These are phyloP conservation scores for Onygenales sp. DNA, from an alignment of 2,329 filamentous ascomycete genomes.

Conservation along the genomic window DNA sequence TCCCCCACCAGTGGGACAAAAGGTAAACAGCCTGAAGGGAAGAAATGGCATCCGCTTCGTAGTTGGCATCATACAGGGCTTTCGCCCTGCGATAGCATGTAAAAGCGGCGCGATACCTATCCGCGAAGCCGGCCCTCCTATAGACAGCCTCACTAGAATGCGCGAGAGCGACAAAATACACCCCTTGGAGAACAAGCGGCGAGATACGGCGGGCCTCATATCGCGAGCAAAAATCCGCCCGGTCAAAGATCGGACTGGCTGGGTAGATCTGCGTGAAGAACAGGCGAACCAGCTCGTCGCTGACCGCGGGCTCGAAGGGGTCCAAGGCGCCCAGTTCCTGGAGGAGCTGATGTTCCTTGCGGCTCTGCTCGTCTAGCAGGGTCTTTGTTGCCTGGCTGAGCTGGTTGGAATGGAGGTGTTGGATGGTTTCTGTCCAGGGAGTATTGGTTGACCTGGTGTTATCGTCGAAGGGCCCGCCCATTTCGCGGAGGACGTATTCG, in stretches of 20 bases:
- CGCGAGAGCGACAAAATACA: constrained; percentile 14
- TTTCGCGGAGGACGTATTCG: constrained; percentile 17
- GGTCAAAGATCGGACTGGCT: constrained; percentile 15
- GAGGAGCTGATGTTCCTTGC: neutral
- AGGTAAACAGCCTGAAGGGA: constrained; percentile 16
- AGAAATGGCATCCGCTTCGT: constrained; percentile 16
- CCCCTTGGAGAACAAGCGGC: constrained; percentile 15
- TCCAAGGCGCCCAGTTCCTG: constrained; percentile 13
- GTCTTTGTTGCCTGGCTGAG: constrained; percentile 9
- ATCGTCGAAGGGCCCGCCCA: constrained; percentile 15
- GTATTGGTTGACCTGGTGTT: constrained; percentile 2
- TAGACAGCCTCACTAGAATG: constrained; percentile 15
- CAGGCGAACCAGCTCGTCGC: constrained; percentile 12
- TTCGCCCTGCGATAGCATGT: constrained; percentile 19
- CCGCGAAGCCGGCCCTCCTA: constrained; percentile 13
- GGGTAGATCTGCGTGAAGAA: constrained; percentile 16
- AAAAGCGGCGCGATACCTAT: constrained; percentile 15
- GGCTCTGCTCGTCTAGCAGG: constrained; percentile 6
- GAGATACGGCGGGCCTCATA: constrained; percentile 11
- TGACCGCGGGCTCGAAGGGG: constrained; percentile 8
- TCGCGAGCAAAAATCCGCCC: constrained; percentile 9
- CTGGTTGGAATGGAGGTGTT: constrained; percentile 14
- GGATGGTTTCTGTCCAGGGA: constrained; percentile 7
- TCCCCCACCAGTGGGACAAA: constrained; percentile 19
- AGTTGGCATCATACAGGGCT: constrained; percentile 18